Base-by-base conservation (phyloP, 768 basidiomycete species). In the Mycena olivaceomarginata region DNA sequence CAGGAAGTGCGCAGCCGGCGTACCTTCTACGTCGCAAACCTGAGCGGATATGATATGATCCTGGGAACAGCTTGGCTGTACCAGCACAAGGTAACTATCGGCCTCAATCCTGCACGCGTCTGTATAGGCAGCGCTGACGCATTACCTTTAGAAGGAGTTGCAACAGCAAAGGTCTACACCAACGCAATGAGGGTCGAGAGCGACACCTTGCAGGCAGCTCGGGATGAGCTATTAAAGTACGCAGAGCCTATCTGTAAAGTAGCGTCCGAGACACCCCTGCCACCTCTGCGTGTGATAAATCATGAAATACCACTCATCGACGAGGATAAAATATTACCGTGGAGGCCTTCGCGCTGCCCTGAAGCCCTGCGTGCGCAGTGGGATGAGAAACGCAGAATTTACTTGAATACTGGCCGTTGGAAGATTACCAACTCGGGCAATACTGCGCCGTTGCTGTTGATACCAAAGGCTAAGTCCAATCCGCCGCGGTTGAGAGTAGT, bases 41-140 rank as follows among this genome's bases (percentile, higher is more conserved):
- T 86, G 4, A 78, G 84, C 0, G 76, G 68, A 4, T 85, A 86
- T 43, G 81, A 87, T 16, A n/a, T 82, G 4, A 82, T 84, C 18
- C 73, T 85, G 0, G 78, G 84, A 7, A 83, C 82, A 0, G 79
- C 80, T 0, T 84, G 84, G 62, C 45, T 84, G 5, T 83, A 70
- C 37, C 82, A 84, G 37, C 83, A 84, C 31, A 16, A 74, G 18
- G 67, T 82, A 11, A 57, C 70, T 4, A 53, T 82, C 5, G 80
- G 81, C 2, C 79, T 79, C 45, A 82, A 80, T 56, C 81, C 80
- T 7, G 48, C 74, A 9, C 53, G 76, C 1, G 77, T 83, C 0
- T 70, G 51, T 6, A 57, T 83, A 9, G 70, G 79, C 31, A 31
- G 31, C 31, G 31, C 31, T 31, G 31, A 31, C 31, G 31, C 31